These are phyloP conservation scores for Ophiostoma novo-ulmi DNA, from an alignment of 2,329 filamentous ascomycete genomes.

Conservation along the genomic window DNA sequence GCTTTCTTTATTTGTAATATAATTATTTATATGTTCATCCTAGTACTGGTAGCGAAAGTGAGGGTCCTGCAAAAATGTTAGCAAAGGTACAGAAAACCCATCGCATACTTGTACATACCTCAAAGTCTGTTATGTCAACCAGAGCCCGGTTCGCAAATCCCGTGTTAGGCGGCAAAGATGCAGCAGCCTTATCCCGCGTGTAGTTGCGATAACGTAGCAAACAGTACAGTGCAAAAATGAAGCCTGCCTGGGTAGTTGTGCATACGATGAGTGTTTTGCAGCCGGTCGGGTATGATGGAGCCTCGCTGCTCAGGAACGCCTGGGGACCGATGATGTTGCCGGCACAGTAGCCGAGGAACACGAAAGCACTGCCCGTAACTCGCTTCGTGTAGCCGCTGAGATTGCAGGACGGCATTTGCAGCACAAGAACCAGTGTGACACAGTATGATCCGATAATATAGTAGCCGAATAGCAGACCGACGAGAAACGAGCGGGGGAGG, in stretches of 20 bases:
- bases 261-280: background rate
- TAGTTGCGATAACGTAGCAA: background rate
- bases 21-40: too few species aligned
- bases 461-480: background rate
- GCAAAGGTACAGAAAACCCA: too few species aligned
- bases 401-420: background rate
- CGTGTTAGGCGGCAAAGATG: background rate
- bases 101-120: background rate
- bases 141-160: background rate
- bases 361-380: background rate
- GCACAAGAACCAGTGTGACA: background rate
- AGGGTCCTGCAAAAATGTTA: background rate
- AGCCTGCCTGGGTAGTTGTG: background rate
- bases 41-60: background rate
- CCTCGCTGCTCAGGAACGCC: background rate
- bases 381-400: background rate
- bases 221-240: background rate
- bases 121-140: background rate
- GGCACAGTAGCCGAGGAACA: background rate
- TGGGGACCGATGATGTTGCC: background rate
- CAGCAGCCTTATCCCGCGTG: background rate
- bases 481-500: background rate
- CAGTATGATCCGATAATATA: background rate
- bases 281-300: background rate
- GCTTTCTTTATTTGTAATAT: too few species aligned